Base-by-base conservation (phyloP, 106 monocot species). In the Dactylorhiza incarnata region DNA sequence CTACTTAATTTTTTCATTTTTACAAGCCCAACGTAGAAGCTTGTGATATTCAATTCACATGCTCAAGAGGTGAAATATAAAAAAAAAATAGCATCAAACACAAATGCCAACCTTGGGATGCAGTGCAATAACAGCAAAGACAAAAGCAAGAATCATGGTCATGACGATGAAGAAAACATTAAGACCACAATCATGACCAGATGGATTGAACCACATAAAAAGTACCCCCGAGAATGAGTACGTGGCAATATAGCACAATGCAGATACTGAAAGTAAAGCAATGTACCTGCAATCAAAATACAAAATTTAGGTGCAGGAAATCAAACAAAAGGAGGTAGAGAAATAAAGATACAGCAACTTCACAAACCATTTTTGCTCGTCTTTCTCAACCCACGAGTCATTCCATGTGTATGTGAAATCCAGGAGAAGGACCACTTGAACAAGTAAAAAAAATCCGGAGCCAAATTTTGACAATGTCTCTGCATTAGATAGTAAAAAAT, bases 151-250 rank as follows among this genome's bases (percentile, higher is more conserved):
- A 79, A 95, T 82, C 77, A 95, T 84, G 72, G 92, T 92, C 83
- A 93, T 86, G 65, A 90, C 83, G 81, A 95, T 93, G 84, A 95
- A 90, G 72, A 90, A 90, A 75, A 92, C 78, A 79, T 95, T 95
- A 74, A 95, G 92, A 45, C 92, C 85, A 54, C 95, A 95, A 74
- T 93, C 92, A 77, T 87, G 74, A 14, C 90, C 95, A 24, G 95
- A 90, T 62, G 95, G 95, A 81, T 92, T 90, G 83, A 95, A 95
- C 92, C 86, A 93, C n/a, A 90, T 78, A 51, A 95, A 95, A 59
- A 95, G 86, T 23, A 95, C 45, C 47, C 90, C 92, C 0, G 95
- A 95, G 73, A 95, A 90, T 51, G 83, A 73, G 75, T 78, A 93
- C 49, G 92, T 78, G 20, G 90, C 88, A 69, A 95, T 74, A 74